These are phyloP conservation scores for Colletotrichum tropicale DNA, from an alignment of 2,329 filamentous ascomycete genomes.

Conservation along the genomic window DNA sequence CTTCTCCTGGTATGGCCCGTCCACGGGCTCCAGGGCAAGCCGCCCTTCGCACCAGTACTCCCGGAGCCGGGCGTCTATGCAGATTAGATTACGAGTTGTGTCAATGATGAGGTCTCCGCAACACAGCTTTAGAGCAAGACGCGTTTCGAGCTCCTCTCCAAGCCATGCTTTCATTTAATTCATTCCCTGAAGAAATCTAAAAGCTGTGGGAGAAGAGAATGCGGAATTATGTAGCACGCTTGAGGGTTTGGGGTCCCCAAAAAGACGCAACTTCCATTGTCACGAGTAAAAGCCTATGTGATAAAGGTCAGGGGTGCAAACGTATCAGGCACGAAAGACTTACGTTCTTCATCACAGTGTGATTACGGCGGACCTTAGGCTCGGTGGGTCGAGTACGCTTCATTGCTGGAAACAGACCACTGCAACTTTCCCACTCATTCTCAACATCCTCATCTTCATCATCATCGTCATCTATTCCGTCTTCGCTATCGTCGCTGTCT, in stretches of 20 bases:
- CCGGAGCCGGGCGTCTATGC: neutral
- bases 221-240: neutral
- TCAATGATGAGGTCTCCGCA: neutral
- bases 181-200: fast-evolving
- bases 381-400: fast-evolving
- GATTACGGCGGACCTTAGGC: neutral
- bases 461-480: neutral
- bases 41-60: neutral
- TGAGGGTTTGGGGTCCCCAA: neutral
- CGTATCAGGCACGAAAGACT: neutral
- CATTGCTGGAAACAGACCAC: neutral
- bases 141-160: neutral
- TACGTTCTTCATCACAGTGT: neutral
- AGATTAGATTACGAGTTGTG: neutral
- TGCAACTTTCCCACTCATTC: neutral
- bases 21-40: neutral
- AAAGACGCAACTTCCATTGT: neutral
- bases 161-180: neutral
- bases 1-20: neutral
- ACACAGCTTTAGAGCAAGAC: neutral
- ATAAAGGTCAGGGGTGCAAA: neutral
- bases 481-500: neutral
- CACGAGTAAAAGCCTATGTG: neutral
- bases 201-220: neutral
- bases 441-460: neutral